Conservation (phyloP, 768 basidiomycete species). For the Galerina marginata region DNA sequence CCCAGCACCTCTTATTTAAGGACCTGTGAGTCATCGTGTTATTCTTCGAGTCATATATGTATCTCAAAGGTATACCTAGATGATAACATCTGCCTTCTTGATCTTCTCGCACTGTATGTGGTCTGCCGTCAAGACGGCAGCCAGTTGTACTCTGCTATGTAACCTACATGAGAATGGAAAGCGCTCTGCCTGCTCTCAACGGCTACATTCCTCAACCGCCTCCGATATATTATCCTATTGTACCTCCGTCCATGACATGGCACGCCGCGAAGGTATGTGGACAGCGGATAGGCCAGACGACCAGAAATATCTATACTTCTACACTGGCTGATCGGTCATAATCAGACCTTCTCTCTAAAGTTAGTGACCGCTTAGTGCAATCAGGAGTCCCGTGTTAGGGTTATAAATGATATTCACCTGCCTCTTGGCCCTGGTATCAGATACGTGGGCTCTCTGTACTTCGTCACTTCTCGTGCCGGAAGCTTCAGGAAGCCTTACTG, state of each 20-base stretch:
- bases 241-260: too few relatives aligned
- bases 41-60: neutral
- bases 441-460: too few relatives aligned
- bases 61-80: constrained; percentile 20
- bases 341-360: too few relatives aligned
- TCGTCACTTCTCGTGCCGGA: too few relatives aligned
- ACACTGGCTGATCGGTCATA: constrained; percentile 49
- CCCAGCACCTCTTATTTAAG: constrained; percentile 32
- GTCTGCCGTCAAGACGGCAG: constrained; percentile 41
- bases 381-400: constrained; percentile 24
- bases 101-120: constrained; percentile 47
- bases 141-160: constrained; percentile 49
- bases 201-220: too few relatives aligned
- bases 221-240: too few relatives aligned
- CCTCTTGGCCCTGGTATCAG: constrained; percentile 54
- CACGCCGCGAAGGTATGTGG: too few relatives aligned
- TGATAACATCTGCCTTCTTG: constrained; percentile 30
- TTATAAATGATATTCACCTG: constrained; percentile 32
- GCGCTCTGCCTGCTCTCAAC: constrained; percentile 20
- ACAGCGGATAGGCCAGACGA: too few relatives aligned
- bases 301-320: constrained; percentile 52
- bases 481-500: constrained; percentile 61
- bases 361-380: neutral
- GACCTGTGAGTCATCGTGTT: constrained; percentile 17
- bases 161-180: constrained; percentile 34